Evolutionary conservation across 768 basidiomycete species (phyloP), one percentile per base, ranked within the genome.

Genomic region (Pleurotus tuber-regium): DNA sequence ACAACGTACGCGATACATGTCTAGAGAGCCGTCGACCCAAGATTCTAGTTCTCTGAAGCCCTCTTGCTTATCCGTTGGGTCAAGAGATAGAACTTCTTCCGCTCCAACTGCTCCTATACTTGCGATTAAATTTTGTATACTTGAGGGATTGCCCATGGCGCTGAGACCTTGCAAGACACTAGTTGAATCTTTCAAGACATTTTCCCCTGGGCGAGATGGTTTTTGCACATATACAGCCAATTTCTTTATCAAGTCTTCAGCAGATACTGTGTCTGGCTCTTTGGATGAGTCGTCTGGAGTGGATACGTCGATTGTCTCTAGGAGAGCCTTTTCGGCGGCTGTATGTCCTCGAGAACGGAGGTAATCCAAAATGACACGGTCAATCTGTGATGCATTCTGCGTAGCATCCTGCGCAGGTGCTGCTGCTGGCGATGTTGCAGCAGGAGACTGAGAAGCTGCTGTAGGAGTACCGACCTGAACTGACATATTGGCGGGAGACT

Each of bases 1-100:
- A 39, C 11, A 6, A 70, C 81, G 59, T 71, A 89, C 91, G 66
- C 87, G 74, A 66, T 93, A 93, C 89, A 93, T 93, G 62, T 93
- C 92, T 54, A 93, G 68, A 11, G 91, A 92, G 1, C 91, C 91
- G 62, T 92, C 87, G 6, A 92, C 91, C 91, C 91, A 93, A 5
- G 83, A 78, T 64, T 92, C 90, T 26, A 93, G 75, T 61, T 93
- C 91, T 55, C 82, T 78, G 63, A 89, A 93, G 2, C 92, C 92
- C 60, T 89, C 87, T 36, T 89, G 86, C 58, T 87, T 89, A 64
- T 93, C 91, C 3, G 85, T 86, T 6, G 91, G 91, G 62, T 93
- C 90, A 8, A 84, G 71, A 11, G 85, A 83, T 24, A 93, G 72
- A 29, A 92, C 83, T 51, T 92, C 91, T 61, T 92, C 89, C 2